Evolutionary conservation across 73 alveolate genomes (phyloP).

Genomic region (Tetrahymena malaccensis): DNA sequence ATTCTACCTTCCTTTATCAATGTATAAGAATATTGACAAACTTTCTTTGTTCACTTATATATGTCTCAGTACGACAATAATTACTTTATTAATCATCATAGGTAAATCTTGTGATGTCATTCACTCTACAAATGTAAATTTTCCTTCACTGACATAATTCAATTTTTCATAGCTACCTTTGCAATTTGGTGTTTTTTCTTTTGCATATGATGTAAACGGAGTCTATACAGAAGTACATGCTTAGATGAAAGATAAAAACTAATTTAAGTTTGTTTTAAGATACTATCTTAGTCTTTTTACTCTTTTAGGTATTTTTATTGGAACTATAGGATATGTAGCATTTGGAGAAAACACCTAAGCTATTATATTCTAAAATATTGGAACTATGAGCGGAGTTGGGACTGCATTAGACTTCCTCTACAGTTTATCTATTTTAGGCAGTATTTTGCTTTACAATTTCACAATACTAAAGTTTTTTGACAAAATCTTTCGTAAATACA

Average conservation of each 20-base stretch:
- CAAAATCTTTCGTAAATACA: not conserved
- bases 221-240: not conserved
- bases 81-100: not conserved
- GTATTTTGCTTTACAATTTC: not conserved
- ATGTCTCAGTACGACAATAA: not conserved
- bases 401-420: not conserved
- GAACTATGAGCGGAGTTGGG: not conserved
- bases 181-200: not conserved
- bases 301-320: not conserved
- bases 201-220: not conserved
- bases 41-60: not conserved
- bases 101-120: not conserved
- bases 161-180: not conserved
- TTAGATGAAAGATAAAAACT: not conserved
- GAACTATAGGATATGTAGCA: not conserved
- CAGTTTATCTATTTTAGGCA: not conserved
- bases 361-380: not conserved
- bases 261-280: not conserved
- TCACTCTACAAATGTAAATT: not conserved
- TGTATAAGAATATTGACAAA: not conserved
- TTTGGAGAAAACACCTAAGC: not conserved
- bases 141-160: not conserved
- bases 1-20: not conserved
- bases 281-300: not conserved
- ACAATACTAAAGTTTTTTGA: not conserved